phyloP scores from a whole-genome alignment of 768 basidiomycete species.

The Tubosaeta sp. region DNA sequence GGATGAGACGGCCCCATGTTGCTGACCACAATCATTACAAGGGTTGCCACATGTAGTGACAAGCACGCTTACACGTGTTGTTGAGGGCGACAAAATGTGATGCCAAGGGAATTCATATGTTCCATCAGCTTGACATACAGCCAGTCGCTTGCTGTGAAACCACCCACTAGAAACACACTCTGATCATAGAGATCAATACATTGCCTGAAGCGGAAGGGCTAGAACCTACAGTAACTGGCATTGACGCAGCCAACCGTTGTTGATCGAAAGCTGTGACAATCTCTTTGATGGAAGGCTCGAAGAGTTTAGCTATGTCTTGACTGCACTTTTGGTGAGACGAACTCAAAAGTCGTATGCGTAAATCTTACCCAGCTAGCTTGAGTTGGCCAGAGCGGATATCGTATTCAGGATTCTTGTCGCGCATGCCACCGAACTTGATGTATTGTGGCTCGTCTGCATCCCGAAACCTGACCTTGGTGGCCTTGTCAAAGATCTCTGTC shows the following conservation, averaged over 20 bases:
- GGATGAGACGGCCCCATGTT: conserved; percentile 39
- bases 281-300: conserved; percentile 38
- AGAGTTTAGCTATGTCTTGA: conserved; percentile 35
- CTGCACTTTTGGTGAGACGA: conserved; percentile 16
- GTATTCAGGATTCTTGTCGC: conserved; percentile 31
- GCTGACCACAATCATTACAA: conserved; percentile 13
- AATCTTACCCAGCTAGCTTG: conserved; percentile 33
- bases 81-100: neutral
- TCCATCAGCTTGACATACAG: neutral
- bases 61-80: neutral
- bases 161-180: conserved; percentile 46
- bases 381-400: conserved; percentile 37
- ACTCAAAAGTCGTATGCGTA: neutral
- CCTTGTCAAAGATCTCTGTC: conserved; percentile 32
- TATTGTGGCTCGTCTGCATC: conserved; percentile 31
- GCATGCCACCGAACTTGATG: conserved; percentile 36
- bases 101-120: neutral
- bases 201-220: conserved; percentile 8
- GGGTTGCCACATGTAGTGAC: neutral
- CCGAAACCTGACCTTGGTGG: conserved; percentile 39
- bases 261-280: conserved; percentile 33
- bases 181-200: neutral
- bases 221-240: conserved; percentile 13
- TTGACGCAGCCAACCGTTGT: conserved; percentile 18
- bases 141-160: conserved; percentile 36